Conservation (phyloP, 805 yeast genomes). For the Candida alai region DNA sequence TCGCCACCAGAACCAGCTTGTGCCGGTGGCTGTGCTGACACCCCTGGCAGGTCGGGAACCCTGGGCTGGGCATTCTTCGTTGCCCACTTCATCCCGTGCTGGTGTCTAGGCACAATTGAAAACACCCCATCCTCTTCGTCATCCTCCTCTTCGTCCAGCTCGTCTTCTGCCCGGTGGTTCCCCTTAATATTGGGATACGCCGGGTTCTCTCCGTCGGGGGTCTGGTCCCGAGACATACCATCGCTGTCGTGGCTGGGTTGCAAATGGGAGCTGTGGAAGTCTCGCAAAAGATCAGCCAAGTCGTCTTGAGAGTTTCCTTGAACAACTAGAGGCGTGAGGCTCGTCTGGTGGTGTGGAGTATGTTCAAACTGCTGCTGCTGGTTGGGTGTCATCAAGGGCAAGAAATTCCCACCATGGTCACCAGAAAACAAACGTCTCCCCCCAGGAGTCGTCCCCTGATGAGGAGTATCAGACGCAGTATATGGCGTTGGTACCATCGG, state of each 20-base stretch:
- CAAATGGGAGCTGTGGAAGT: constrained; percentile 4
- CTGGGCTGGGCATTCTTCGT: neutral
- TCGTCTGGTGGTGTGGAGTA: neutral
- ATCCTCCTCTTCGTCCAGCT: constrained; percentile 8
- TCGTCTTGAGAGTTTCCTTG: constrained; percentile 1
- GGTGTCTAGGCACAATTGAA: constrained; percentile 7
- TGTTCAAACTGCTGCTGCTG: too few species aligned
- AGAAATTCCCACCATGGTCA: too few species aligned
- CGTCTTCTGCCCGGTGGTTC: constrained; percentile 9
- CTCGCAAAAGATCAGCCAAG: constrained; percentile 8
- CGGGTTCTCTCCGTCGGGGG: neutral
- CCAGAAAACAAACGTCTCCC: too few species aligned
- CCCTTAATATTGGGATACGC: neutral
- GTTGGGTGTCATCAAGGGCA: too few species aligned
- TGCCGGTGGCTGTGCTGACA: neutral
- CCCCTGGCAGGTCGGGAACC: too few species aligned
- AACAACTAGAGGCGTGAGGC: constrained; percentile 3
- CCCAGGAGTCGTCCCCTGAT: too few species aligned
- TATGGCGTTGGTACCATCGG: too few species aligned
- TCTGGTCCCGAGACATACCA: neutral
- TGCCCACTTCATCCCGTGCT: constrained; percentile 9
- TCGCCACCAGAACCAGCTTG: neutral
- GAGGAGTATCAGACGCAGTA: too few species aligned
- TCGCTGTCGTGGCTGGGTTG: neutral
- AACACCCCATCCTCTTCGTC: constrained; percentile 5